A percentile compares a stretch with the other conserved stretches of the same genome.
Conservation (phyloP, 768 basidiomycete genomes). For the Naematelia aurantialba region DNA sequence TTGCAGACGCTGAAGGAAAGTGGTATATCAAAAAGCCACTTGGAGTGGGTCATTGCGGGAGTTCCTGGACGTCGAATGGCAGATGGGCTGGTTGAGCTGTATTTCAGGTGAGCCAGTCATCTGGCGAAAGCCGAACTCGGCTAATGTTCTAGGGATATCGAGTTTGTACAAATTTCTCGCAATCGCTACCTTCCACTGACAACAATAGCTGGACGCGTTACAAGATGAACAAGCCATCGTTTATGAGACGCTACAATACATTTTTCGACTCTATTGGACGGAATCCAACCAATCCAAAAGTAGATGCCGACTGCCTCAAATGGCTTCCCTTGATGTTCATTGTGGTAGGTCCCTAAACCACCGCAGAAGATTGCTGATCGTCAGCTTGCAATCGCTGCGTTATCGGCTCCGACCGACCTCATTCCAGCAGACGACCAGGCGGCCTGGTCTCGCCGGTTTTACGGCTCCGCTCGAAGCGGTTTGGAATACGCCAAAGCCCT, state of each 20-base stretch:
- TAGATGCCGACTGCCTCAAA: slow-evolving; percentile 48
- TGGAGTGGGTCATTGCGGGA: slow-evolving; percentile 48
- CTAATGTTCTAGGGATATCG: slow-evolving; percentile 30
- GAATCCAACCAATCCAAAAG: slow-evolving; percentile 45
- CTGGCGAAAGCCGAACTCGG: background rate
- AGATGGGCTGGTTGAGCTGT: slow-evolving; percentile 47
- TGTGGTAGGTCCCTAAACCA: slow-evolving; percentile 25
- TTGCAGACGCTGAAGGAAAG: slow-evolving; percentile 49
- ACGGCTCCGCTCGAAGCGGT: slow-evolving; percentile 46
- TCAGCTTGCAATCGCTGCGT: slow-evolving; percentile 49
- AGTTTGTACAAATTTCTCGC: slow-evolving; percentile 24
- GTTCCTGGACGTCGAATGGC: slow-evolving; percentile 48
- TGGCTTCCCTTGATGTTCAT: slow-evolving; percentile 51
- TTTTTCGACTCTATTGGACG: slow-evolving; percentile 48
- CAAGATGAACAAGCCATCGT: slow-evolving; percentile 49
- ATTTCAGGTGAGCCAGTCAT: slow-evolving; percentile 25
- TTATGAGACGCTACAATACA: slow-evolving; percentile 44
- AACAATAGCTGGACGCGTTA: slow-evolving; percentile 51
- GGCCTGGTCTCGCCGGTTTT: slow-evolving; percentile 49
- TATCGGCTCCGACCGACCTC: slow-evolving; percentile 47
- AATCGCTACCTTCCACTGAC: slow-evolving; percentile 7
- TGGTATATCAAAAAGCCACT: slow-evolving; percentile 47
- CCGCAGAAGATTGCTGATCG: slow-evolving; percentile 2
- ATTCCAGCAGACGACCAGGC: slow-evolving; percentile 43
- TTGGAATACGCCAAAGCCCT: slow-evolving; percentile 50